Base-by-base conservation (phyloP, 129 eudicot species). In the Chrysanthemum seticuspe region DNA sequence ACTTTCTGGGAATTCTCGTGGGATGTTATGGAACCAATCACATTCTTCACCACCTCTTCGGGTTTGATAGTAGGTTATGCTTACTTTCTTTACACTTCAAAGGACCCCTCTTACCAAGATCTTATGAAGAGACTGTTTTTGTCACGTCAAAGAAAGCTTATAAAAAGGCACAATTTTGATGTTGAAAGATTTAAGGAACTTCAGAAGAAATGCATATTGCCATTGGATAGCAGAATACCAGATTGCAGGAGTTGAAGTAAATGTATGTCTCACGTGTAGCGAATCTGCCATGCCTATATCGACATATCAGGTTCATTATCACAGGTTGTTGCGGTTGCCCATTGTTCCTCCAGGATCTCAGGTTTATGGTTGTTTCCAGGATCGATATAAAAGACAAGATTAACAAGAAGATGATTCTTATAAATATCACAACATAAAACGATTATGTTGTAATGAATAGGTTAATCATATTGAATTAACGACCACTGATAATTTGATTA, bases 11-110 rank as follows among this genome's bases (percentile, higher is more conserved):
- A 91, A 57, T 91, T 91, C 69, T 91, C 97, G 12, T 91, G 97
- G 97, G 97, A 91, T 63, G 97, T 88, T 7, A 91, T 88, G 97
- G 97, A 91, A 85, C 97, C 97, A 13, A 84, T 91, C 55, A 85
- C 96, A 48, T 89, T 92, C 65, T 92, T 92, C 83, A 76, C 88
- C 7, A 83, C 96, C 12, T 58, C 91, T 55, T 73, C 91, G 10
- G 89, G 96, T 29, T 65, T 89, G 44, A 85, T 92, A 57, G 15
- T 89, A 48, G 91, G 97, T 68, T 92, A 92, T 76, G 94, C 96
- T 18, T 92, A 88, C 70, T 92, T 89, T 69, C 80, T 92, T 29
- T 40, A 85, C 78, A 92, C 97, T 67, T 87, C 96, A 9, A 79
- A 87, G 29, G 97, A 92, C 64, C 96, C 96, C 1, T 56, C 83